Evolutionary conservation across 805 yeast genomes (phyloP).

Genomic region (Debaryomyces maramus): DNA sequence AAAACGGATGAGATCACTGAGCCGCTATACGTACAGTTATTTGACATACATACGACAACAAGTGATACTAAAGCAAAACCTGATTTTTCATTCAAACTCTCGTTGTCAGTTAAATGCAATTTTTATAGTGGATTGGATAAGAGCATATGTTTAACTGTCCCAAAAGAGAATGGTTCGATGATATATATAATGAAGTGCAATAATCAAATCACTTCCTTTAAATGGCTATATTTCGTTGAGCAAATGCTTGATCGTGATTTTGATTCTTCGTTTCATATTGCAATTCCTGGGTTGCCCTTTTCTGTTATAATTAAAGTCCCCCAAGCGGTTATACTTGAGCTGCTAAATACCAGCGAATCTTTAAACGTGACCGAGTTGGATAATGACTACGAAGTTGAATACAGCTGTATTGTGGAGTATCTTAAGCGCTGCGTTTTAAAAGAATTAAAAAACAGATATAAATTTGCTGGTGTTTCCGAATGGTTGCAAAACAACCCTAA

Average conservation of each 20-base stretch:
- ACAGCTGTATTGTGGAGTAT: constrained; percentile 33
- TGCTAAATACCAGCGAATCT: constrained; percentile 11
- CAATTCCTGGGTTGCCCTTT: constrained; percentile 47
- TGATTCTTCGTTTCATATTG: constrained; percentile 30
- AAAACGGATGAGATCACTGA: constrained; percentile 50
- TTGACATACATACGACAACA: constrained; percentile 41
- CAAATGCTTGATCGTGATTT: constrained; percentile 42
- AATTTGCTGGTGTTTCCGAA: constrained; percentile 6
- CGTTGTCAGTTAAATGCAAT: constrained; percentile 31
- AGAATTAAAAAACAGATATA: constrained; percentile 22
- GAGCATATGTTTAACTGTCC: constrained; percentile 54
- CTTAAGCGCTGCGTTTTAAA: constrained; percentile 37
- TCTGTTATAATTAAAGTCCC: constrained; percentile 51
- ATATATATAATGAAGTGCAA: constrained; percentile 59
- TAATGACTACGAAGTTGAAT: constrained; percentile 24
- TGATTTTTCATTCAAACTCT: constrained; percentile 18
- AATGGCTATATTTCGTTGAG: constrained; percentile 64
- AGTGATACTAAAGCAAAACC: constrained; percentile 21
- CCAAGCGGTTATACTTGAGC: constrained; percentile 24
- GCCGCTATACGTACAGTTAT: constrained; percentile 67
- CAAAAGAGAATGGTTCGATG: constrained; percentile 18
- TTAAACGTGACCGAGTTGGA: constrained; percentile 10
- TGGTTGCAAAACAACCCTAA: constrained; percentile 25
- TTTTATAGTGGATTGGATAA: constrained; percentile 72
- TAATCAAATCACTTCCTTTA: constrained; percentile 51